phyloP scores from a whole-genome alignment of 163 green algal genomes.

The Scenedesmus sp. region DNA sequence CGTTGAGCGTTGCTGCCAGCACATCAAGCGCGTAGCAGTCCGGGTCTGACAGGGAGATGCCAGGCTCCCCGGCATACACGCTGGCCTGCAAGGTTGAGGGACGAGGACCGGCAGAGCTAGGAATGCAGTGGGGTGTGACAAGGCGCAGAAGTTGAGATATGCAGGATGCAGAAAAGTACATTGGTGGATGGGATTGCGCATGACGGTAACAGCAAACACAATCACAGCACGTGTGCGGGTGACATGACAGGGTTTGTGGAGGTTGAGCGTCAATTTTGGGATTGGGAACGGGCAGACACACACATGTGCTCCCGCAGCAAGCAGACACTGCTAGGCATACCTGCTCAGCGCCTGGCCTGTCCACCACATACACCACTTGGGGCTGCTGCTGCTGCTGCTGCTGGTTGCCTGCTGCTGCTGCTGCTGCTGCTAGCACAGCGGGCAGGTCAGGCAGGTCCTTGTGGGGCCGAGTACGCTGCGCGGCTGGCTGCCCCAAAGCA shows the following conservation, averaged over 20 bases:
- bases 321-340: constrained; percentile 26
- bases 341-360: constrained; percentile 77
- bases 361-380: constrained; percentile 77
- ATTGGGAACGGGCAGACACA: too few relatives aligned
- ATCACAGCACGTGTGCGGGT: too few relatives aligned
- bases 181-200: too few relatives aligned
- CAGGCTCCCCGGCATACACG: constrained; percentile 79
- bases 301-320: too few relatives aligned
- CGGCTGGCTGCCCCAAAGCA: constrained; percentile 62
- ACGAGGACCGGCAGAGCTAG: too few relatives aligned
- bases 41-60: constrained; percentile 80
- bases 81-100: constrained; percentile 79
- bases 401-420: constrained; percentile 24
- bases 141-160: too few relatives aligned
- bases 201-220: too few relatives aligned
- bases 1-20: constrained; percentile 85
- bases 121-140: too few relatives aligned
- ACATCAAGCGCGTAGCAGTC: constrained; percentile 85
- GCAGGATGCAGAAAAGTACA: too few relatives aligned
- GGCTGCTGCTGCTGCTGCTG: constrained; percentile 40
- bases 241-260: too few relatives aligned
- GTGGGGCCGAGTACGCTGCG: constrained; percentile 59
- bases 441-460: constrained; percentile 57
- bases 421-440: background rate
- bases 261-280: too few relatives aligned